These are phyloP conservation scores for Forsythia viridissima DNA, from an alignment of 257 asterid species.

Conservation along the genomic window DNA sequence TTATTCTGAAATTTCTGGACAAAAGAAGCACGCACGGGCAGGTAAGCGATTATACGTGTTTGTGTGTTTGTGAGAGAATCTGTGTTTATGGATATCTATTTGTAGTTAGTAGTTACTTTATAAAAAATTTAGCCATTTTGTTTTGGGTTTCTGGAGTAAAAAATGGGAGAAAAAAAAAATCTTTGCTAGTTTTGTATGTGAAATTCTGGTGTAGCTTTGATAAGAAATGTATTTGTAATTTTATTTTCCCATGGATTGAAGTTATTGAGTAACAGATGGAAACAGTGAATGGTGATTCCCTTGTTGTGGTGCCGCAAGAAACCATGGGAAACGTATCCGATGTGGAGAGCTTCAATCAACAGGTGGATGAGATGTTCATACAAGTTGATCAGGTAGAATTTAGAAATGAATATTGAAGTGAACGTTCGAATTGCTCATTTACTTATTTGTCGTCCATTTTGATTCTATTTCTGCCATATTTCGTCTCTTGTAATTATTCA, in stretches of 20 bases:
- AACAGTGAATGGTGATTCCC: slow-evolving; percentile 27
- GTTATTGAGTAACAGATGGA: slow-evolving; percentile 38
- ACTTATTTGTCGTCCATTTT: neutral
- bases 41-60: neutral
- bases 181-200: neutral
- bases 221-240: neutral
- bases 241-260: neutral
- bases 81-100: neutral
- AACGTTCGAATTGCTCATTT: neutral
- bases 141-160: slow-evolving; percentile 2
- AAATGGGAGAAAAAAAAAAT: neutral
- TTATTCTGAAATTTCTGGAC: neutral
- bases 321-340: slow-evolving; percentile 15
- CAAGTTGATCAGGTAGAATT: slow-evolving; percentile 53
- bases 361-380: slow-evolving; percentile 43
- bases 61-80: neutral
- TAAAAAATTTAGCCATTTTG: neutral
- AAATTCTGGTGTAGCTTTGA: neutral
- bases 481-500: neutral
- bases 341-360: slow-evolving; percentile 44
- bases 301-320: slow-evolving; percentile 23
- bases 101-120: neutral
- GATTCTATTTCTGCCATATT: neutral
- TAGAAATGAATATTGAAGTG: neutral
- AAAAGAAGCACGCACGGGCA: neutral